These are phyloP conservation scores for Eutypella sp. DNA, from an alignment of 2,329 filamentous ascomycete genomes.

Conservation along the genomic window DNA sequence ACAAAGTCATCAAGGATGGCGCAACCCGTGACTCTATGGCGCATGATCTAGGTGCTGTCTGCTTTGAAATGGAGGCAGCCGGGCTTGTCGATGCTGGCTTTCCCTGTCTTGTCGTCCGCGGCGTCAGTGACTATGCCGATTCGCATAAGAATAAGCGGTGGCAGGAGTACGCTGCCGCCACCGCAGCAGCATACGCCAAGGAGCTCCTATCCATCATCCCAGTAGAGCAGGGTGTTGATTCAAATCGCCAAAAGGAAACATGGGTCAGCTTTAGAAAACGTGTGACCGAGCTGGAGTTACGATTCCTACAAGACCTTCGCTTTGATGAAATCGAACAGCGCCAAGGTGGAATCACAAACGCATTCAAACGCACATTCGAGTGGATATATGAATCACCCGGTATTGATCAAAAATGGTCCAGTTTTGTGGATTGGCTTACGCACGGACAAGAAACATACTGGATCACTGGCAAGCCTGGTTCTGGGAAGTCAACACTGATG, in stretches of 20 bases:
- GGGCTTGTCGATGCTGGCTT: neutral
- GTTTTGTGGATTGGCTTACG: neutral
- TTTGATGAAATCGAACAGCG: neutral
- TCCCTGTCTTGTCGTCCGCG: conserved; percentile 1
- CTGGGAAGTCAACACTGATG: neutral
- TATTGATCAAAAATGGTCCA: neutral
- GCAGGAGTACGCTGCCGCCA: conserved; percentile 1
- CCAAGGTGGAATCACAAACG: neutral
- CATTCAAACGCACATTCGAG: neutral
- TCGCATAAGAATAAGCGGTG: conserved; percentile 2
- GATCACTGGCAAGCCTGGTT: neutral
- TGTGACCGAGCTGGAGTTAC: neutral
- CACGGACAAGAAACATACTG: neutral
- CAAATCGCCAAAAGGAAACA: neutral
- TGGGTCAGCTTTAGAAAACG: neutral
- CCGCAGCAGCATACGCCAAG: neutral
- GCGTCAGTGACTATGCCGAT: conserved; percentile 2
- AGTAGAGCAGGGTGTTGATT: neutral
- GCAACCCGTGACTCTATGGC: neutral
- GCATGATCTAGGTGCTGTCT: neutral
- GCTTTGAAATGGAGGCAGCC: conserved; percentile 1
- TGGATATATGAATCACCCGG: neutral
- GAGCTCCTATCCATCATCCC: conserved; percentile 1
- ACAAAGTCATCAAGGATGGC: conserved; percentile 1
- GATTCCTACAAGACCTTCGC: neutral